These are phyloP conservation scores for Pisolithus albus DNA, from an alignment of 768 basidiomycete genomes.

Conservation along the genomic window DNA sequence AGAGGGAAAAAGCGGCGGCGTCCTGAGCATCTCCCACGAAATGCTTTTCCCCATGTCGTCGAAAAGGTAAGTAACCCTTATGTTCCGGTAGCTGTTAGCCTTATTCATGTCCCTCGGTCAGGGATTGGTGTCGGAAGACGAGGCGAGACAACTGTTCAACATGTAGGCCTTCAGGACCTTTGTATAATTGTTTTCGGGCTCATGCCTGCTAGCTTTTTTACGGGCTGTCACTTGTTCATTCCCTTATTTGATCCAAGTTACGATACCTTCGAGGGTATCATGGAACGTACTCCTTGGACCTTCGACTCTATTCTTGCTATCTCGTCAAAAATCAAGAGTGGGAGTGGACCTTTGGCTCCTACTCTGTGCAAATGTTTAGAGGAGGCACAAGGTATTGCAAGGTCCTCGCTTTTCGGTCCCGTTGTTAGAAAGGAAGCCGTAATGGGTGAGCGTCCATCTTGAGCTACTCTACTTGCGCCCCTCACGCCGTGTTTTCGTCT, in stretches of 20 bases:
- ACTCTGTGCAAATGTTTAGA: constrained; percentile 90
- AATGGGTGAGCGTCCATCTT: constrained; percentile 50
- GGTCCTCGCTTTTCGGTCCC: constrained; percentile 89
- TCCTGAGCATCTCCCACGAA: constrained; percentile 74
- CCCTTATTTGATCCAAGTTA: constrained; percentile 90
- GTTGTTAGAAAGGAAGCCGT: constrained; percentile 93
- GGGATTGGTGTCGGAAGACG: constrained; percentile 79
- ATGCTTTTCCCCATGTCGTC: constrained; percentile 84
- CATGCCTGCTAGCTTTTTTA: constrained; percentile 67
- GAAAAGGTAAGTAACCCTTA: constrained; percentile 53
- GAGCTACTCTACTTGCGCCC: background rate
- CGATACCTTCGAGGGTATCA: constrained; percentile 88
- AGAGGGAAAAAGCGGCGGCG: constrained; percentile 76
- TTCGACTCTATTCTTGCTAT: constrained; percentile 91
- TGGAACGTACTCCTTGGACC: constrained; percentile 92
- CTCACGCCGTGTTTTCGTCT: background rate
- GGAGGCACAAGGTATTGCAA: constrained; percentile 93
- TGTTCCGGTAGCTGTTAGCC: background rate
- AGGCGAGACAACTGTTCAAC: constrained; percentile 87
- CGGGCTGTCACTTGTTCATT: constrained; percentile 93
- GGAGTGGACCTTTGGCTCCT: constrained; percentile 75
- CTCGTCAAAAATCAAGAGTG: constrained; percentile 86
- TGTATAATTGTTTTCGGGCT: background rate
- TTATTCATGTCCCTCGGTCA: constrained; percentile 25
- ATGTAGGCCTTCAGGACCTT: constrained; percentile 48